These are phyloP conservation scores for Wickerhamomyces subpelliculosus DNA, from an alignment of 805 yeast species.

Conservation along the genomic window DNA sequence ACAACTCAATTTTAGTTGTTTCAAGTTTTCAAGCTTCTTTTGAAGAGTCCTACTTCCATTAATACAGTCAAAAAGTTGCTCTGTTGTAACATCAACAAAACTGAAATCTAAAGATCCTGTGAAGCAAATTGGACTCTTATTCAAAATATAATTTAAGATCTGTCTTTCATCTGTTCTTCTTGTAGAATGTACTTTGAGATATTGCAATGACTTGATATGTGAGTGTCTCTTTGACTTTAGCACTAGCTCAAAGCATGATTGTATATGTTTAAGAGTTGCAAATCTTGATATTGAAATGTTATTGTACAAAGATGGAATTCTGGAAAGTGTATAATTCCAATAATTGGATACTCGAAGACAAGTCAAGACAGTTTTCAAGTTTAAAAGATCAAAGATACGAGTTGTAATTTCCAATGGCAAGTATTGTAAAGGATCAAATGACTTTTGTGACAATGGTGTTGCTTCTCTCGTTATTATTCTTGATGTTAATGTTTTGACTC, in stretches of 20 bases:
- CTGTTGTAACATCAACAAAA: constrained; percentile 11
- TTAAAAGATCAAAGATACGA: constrained; percentile 1
- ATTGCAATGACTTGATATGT: constrained; percentile 2
- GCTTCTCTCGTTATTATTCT: no score
- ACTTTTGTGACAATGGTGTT: not conserved
- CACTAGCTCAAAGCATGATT: constrained; percentile 11
- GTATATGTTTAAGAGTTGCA: constrained; percentile 9
- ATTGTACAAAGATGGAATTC: constrained; percentile 10
- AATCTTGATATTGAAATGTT: constrained; percentile 7
- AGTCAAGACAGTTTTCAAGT: constrained; percentile 1
- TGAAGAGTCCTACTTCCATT: constrained; percentile 1
- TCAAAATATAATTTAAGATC: constrained; percentile 7
- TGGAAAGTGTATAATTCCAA: constrained; percentile 12
- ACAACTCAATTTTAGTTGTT: constrained; percentile 11
- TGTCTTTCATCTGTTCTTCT: constrained; percentile 15
- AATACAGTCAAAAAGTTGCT: constrained; percentile 8
- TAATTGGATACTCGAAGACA: constrained; percentile 8
- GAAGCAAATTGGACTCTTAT: constrained; percentile 2
- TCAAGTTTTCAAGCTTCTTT: not conserved
- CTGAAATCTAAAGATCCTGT: constrained; percentile 8
- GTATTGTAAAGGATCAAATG: constrained; percentile 1
- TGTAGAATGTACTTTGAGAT: constrained; percentile 9
- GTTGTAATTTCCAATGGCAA: constrained; percentile 10
- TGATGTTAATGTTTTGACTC: not conserved
- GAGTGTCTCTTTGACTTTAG: constrained; percentile 6